Evolutionary conservation across 352 stramenopile species (phyloP).

Genomic region (Saprolegnia diclina): DNA sequence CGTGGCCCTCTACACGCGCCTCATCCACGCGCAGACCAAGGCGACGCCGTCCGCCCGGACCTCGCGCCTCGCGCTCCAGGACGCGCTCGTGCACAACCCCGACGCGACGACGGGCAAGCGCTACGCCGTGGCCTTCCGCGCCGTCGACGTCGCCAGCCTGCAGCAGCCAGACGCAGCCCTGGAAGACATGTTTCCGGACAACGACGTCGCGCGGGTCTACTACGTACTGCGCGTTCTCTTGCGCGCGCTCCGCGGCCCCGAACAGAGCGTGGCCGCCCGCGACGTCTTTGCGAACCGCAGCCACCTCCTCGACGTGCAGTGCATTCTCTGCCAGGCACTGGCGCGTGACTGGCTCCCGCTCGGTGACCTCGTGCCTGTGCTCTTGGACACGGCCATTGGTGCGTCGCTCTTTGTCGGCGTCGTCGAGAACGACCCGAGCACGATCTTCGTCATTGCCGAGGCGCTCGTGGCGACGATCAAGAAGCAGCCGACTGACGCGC

Average conservation of each 20-base stretch:
- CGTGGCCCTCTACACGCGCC: conserved; percentile 8
- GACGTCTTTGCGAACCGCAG: conserved; percentile 20
- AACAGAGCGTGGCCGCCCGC: neutral
- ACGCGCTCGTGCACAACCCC: conserved; percentile 12
- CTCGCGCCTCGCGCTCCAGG: neutral
- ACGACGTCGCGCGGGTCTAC: neutral
- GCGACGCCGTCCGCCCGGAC: neutral
- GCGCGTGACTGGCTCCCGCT: conserved; percentile 19
- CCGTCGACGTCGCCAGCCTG: neutral
- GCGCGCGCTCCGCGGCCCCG: neutral
- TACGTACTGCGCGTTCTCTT: conserved; percentile 6
- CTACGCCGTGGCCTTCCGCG: conserved; percentile 20
- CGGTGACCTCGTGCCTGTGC: conserved; percentile 5
- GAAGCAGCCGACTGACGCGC: conserved; percentile 4
- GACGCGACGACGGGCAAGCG: conserved; percentile 21
- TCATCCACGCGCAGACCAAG: conserved; percentile 7
- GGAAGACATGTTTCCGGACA: conserved; percentile 16
- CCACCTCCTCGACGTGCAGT: conserved; percentile 19
- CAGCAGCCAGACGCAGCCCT: neutral
- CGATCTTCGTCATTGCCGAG: neutral
- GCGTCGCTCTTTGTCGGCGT: conserved; percentile 5
- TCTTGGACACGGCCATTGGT: conserved; percentile 20
- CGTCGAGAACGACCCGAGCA: conserved; percentile 24
- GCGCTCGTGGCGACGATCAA: neutral
- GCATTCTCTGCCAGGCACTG: conserved; percentile 18